A percentile compares a stretch with the other conserved stretches of the same genome.
These are phyloP conservation scores for Corymbia maculata DNA, from an alignment of 345 rosid genomes.

Conservation along the genomic window DNA sequence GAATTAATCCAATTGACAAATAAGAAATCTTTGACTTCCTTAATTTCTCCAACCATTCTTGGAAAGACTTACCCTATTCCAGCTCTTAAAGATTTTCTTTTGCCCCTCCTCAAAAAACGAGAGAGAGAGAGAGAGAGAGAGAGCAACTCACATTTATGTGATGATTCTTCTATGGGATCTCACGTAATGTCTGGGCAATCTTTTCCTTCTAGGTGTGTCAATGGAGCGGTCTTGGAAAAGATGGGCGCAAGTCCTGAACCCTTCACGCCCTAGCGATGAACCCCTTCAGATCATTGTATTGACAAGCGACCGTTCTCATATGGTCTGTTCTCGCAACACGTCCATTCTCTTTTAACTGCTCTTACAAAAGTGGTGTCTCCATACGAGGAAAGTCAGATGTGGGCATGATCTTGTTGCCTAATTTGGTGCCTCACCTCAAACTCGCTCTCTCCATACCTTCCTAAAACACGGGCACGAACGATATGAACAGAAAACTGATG, in stretches of 20 bases:
- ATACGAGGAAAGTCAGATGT: neutral
- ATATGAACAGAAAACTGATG: neutral
- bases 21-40: neutral
- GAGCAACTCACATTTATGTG: neutral
- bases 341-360: neutral
- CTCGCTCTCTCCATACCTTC: neutral
- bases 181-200: neutral
- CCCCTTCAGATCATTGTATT: neutral
- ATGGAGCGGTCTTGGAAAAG: neutral
- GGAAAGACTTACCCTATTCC: neutral
- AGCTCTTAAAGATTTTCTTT: neutral
- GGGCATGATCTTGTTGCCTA: neutral
- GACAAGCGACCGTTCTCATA: neutral
- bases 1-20: neutral
- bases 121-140: neutral
- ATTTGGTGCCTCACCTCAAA: neutral
- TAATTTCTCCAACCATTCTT: neutral
- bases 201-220: neutral
- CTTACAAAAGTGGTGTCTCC: neutral
- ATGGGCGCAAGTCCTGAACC: neutral
- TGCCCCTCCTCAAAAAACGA: neutral
- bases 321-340: neutral
- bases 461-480: neutral
- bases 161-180: neutral
- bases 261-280: neutral